Evolutionary conservation across 345 rosid species (phyloP).

Genomic region (rapeseed (Brassica napus)): Da-Ae NC_063444.1:51382501-51383000

Average conservation of each 20-base stretch:
- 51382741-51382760: too few relatives aligned
- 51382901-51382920: constrained; percentile 61
- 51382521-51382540: not conserved
- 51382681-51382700: not conserved
- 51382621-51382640: not conserved
- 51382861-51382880: constrained; percentile 5
- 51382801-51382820: not conserved
- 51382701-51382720: too few relatives aligned
- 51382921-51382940: constrained; percentile 90
- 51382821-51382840: constrained; percentile 1
- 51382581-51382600: not conserved
- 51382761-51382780: too few relatives aligned
- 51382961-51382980: constrained; percentile 66
- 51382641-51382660: not conserved
- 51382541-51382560: not conserved
- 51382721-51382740: too few relatives aligned
- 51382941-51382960: constrained; percentile 81
- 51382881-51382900: constrained; percentile 72
- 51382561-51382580: not conserved
- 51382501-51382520: too few relatives aligned
- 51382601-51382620: too few relatives aligned
- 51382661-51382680: not conserved
- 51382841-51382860: constrained; percentile 50
- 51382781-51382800: not conserved
- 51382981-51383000: constrained; percentile 41